Conservation (phyloP, 2,329 filamentous ascomycete species). For the Exophiala mesophila region DNA sequence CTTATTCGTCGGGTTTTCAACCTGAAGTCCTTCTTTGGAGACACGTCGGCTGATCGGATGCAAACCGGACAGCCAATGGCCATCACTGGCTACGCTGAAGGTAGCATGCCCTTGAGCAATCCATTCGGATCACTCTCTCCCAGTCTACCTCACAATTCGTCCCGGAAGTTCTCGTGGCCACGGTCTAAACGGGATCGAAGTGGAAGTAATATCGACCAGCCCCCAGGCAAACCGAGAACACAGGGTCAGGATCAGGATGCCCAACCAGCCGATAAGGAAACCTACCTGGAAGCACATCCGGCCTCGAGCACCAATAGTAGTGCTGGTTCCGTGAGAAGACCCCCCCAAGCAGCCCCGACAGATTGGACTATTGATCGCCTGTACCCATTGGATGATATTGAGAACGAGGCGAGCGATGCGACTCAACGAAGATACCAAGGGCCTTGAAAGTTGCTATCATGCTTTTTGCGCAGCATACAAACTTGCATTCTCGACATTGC, state of each 20-base stretch:
- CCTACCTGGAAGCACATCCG: conserved; percentile 6
- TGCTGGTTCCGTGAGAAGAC: conserved; percentile 10
- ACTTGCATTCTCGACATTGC: no score
- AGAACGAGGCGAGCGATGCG: conserved; percentile 9
- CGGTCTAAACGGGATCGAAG: conserved; percentile 5
- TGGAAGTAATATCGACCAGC: neutral
- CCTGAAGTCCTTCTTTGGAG: conserved; percentile 29
- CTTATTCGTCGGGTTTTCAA: conserved; percentile 48
- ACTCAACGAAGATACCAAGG: conserved; percentile 11
- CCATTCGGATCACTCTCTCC: conserved; percentile 8
- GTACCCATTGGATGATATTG: conserved; percentile 25
- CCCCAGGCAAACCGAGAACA: neutral
- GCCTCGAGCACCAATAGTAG: conserved; percentile 19
- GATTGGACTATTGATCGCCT: conserved; percentile 23
- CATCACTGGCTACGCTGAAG: conserved; percentile 14
- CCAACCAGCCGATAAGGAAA: conserved; percentile 11
- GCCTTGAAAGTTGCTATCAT: no score
- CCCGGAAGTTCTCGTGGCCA: conserved; percentile 10
- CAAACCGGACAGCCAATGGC: conserved; percentile 14
- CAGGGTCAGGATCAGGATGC: conserved; percentile 1
- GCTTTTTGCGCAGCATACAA: no score
- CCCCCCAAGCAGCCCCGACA: conserved; percentile 4
- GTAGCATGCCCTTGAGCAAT: conserved; percentile 9
- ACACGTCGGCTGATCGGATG: conserved; percentile 17
- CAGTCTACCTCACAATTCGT: conserved; percentile 7